Evolutionary conservation across 139 green algal genomes (phyloP).

Genomic region (Astrephomene gubernaculifera): DNA sequence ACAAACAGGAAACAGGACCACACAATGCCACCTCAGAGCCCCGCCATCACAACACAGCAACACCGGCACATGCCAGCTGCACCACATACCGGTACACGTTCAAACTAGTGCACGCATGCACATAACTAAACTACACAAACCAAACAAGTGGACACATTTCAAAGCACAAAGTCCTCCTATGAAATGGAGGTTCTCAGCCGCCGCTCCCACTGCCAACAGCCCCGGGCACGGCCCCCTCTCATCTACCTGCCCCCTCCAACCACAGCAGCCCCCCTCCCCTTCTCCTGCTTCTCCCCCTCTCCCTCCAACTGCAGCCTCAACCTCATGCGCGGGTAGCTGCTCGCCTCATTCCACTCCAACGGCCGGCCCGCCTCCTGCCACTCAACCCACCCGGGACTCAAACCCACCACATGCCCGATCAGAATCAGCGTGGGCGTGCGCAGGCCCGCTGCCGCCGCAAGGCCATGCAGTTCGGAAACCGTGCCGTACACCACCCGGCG

Average conservation of each 20-base stretch:
- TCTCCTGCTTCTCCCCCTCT: not conserved
- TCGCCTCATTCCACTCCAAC: slow-evolving; percentile 44
- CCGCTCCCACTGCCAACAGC: no score
- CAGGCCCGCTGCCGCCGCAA: slow-evolving; percentile 62
- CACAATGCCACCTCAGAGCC: no score
- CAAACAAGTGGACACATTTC: no score
- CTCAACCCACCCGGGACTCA: slow-evolving; percentile 50
- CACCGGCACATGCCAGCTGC: no score
- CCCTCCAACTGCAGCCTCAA: not conserved
- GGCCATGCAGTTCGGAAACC: slow-evolving; percentile 64
- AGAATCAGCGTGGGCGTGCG: slow-evolving; percentile 95
- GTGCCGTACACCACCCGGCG: slow-evolving; percentile 87
- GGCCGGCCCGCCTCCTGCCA: slow-evolving; percentile 32
- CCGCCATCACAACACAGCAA: no score
- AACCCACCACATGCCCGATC: slow-evolving; percentile 75
- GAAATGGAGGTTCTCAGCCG: no score
- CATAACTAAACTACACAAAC: no score
- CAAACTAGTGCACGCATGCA: no score
- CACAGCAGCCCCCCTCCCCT: not conserved
- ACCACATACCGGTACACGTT: no score
- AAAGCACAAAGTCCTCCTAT: no score
- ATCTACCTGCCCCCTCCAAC: not conserved
- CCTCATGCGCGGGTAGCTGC: slow-evolving; percentile 14
- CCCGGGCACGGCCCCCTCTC: no score
- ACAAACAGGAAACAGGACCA: no score